phyloP scores from a whole-genome alignment of 768 basidiomycete species.

The Mrakia hoshinonis region DNA sequence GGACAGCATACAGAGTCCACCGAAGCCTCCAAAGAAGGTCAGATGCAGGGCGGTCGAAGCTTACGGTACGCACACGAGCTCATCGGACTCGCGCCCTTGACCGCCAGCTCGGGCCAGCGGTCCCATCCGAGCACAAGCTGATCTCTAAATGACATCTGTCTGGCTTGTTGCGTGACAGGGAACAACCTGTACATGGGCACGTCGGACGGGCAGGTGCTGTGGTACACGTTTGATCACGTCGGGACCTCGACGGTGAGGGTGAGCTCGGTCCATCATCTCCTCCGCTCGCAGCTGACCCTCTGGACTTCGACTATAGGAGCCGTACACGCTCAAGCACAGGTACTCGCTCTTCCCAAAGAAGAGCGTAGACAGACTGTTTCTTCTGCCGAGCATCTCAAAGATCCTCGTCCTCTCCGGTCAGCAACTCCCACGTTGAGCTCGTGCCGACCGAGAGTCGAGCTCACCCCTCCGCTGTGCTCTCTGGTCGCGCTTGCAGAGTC shows the following conservation, averaged over 20 bases:
- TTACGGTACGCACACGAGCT: constrained; percentile 13
- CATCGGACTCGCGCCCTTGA: neutral
- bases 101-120: neutral
- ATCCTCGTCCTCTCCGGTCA: constrained; percentile 68
- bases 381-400: constrained; percentile 66
- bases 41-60: constrained; percentile 22
- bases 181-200: constrained; percentile 81
- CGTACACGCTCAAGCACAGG: constrained; percentile 60
- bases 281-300: constrained; percentile 36
- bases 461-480: neutral
- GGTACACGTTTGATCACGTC: constrained; percentile 53
- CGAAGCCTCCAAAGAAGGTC: constrained; percentile 20
- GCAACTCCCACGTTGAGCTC: constrained; percentile 25
- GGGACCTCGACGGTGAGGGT: constrained; percentile 31
- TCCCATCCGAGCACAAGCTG: neutral
- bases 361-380: constrained; percentile 68
- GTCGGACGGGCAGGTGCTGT: constrained; percentile 71
- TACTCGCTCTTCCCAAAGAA: constrained; percentile 61
- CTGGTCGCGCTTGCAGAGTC: constrained; percentile 36
- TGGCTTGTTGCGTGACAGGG: constrained; percentile 45
- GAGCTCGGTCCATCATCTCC: neutral
- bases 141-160: no score
- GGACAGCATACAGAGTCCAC: neutral
- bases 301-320: constrained; percentile 43
- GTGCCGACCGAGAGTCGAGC: constrained; percentile 20